Base-by-base conservation (phyloP, 768 basidiomycete species). In the Lanmaoa rubissima region DNA sequence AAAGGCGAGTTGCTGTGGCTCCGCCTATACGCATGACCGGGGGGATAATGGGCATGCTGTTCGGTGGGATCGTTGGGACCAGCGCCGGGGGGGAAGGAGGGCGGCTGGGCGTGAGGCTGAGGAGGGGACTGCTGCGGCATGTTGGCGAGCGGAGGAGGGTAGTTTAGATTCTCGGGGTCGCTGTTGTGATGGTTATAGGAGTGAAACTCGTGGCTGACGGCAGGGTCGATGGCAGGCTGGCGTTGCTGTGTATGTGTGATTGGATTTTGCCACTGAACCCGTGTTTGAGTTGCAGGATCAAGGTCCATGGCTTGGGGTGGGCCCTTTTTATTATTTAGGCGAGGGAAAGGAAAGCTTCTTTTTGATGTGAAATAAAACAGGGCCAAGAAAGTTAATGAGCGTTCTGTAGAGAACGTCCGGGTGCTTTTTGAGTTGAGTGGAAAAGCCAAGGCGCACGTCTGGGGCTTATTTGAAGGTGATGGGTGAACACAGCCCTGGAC, bases 311-410 rank as follows among this genome's bases (percentile, higher is more conserved):
- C 61, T 61, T 50, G 56, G 60, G 53, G 65, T 61, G 57, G 59
- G 69, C 61, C 62, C 63, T 68, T 70, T 71, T 68, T 72, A 72
- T 73, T 70, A 60, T 66, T 73, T 72, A 71, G 59, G 70, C 70
- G 70, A 71, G 69, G 69, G 71, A 72, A 70, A 66, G 51, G 55
- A 61, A 51, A 63, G 59, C 62, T 71, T 73, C 65, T 64, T 70
- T 70, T 66, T 70, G 70, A 71, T 71, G 65, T 70, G 70, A 68
- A 67, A 42, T 53, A 40, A 46, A 58, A 51, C 36, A 62, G 49
- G 62, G 61, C 61, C 63, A 58, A 32, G 63, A 62, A 65, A 54
- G 60, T 60, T 61, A 66, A 61, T 58, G 60, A 59, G 61, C 54
- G 64, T 70, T 70, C 68, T 72, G 42, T 0, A 57, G 51, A 70